These are phyloP conservation scores for Paxillus rubicundulus DNA, from an alignment of 768 basidiomycete genomes.

Conservation along the genomic window DNA sequence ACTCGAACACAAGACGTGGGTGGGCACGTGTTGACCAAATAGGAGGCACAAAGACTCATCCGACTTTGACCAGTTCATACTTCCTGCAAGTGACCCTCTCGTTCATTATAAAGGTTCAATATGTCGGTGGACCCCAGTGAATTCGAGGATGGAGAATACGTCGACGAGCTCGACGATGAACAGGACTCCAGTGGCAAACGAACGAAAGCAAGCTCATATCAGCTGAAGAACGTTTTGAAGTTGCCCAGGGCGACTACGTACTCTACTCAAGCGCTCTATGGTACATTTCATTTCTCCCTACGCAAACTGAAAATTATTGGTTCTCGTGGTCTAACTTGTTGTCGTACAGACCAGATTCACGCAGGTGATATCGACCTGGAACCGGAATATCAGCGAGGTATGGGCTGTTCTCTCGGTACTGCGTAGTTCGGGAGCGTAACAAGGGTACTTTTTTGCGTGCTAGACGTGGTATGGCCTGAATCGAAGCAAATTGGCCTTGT, in stretches of 20 bases:
- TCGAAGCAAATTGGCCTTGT: slow-evolving; percentile 71
- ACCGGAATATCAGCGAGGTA: slow-evolving; percentile 78
- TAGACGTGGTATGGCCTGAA: slow-evolving; percentile 80
- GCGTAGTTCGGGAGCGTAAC: background rate
- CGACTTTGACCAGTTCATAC: no score
- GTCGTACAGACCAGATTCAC: slow-evolving; percentile 56
- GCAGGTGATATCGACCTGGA: slow-evolving; percentile 65
- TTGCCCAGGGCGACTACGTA: slow-evolving; percentile 61
- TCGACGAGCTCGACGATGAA: slow-evolving; percentile 19
- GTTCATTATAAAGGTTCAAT: background rate
- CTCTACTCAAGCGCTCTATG: slow-evolving; percentile 58
- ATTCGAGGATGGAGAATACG: slow-evolving; percentile 13
- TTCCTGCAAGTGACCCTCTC: no score
- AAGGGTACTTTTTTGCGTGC: background rate
- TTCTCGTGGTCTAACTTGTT: background rate
- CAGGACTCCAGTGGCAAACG: slow-evolving; percentile 4
- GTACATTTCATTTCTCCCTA: slow-evolving; percentile 25
- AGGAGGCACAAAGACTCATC: no score
- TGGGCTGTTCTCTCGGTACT: slow-evolving; percentile 5
- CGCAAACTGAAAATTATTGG: background rate
- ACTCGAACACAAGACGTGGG: no score
- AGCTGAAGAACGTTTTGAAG: slow-evolving; percentile 47
- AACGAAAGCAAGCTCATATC: slow-evolving; percentile 18
- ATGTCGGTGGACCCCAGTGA: slow-evolving; percentile 17
- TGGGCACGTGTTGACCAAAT: no score